phyloP scores from a whole-genome alignment of 768 basidiomycete species.

The Amanita fuliginea region DNA sequence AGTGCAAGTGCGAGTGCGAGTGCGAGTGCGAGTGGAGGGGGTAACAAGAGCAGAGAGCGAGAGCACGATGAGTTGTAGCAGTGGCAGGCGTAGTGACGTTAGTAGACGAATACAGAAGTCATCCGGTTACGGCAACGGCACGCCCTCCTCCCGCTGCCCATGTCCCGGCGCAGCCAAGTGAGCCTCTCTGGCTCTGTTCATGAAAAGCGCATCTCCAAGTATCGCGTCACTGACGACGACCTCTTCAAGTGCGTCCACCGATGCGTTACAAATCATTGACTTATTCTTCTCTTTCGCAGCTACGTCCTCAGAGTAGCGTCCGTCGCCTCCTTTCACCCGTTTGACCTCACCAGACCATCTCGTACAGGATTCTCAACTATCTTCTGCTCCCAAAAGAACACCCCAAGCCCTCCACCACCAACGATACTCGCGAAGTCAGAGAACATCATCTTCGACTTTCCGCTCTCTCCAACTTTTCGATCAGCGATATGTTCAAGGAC shows the following conservation, averaged over 20 bases:
- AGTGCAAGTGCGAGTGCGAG: background rate
- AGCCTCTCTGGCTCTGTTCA: slow-evolving; percentile 38
- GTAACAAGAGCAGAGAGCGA: background rate
- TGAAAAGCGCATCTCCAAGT: slow-evolving; percentile 62
- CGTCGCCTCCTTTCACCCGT: slow-evolving; percentile 28
- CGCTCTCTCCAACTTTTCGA: slow-evolving; percentile 54
- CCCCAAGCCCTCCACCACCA: slow-evolving; percentile 27
- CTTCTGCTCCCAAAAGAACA: slow-evolving; percentile 52
- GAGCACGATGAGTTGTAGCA: slow-evolving; percentile 16
- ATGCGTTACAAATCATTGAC: slow-evolving; percentile 18
- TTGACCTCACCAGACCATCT: slow-evolving; percentile 9
- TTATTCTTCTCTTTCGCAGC: slow-evolving; percentile 24
- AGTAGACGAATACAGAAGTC: background rate
- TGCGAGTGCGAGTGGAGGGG: slow-evolving; percentile 1
- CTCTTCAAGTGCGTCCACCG: slow-evolving; percentile 56
- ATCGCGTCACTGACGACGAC: slow-evolving; percentile 70
- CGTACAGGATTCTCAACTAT: slow-evolving; percentile 56
- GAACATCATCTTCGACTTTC: slow-evolving; percentile 64
- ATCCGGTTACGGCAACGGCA: background rate
- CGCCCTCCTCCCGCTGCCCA: slow-evolving; percentile 15
- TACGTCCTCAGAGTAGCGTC: slow-evolving; percentile 81
- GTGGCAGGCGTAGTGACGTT: slow-evolving; percentile 7
- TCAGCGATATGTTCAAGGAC: slow-evolving; percentile 77
- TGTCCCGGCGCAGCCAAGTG: slow-evolving; percentile 73
- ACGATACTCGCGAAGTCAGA: slow-evolving; percentile 35